Conservation (phyloP, 495 filamentous ascomycete genomes). For the Aspergillus biplanus region DNA sequence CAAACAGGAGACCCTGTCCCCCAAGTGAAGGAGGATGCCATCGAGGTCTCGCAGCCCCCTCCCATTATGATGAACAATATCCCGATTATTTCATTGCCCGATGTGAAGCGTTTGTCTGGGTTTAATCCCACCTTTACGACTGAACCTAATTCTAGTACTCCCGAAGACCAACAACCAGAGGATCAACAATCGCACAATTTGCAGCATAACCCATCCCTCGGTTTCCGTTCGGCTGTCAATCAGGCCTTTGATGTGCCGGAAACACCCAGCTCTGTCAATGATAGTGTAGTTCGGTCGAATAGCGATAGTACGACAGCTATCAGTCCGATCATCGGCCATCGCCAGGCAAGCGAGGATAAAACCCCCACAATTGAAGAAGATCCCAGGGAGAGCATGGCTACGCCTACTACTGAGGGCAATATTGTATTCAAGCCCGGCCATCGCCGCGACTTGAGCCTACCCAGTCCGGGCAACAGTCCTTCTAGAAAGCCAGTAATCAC, state of each 20-base stretch:
- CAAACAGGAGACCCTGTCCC: neutral
- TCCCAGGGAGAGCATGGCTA: conserved; percentile 41
- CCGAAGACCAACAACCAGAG: conserved; percentile 22
- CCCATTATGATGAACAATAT: conserved; percentile 18
- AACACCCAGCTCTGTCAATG: conserved; percentile 57
- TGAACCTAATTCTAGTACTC: conserved; percentile 15
- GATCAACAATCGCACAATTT: conserved; percentile 32
- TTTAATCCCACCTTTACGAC: conserved; percentile 57
- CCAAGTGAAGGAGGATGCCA: neutral
- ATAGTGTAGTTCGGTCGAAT: conserved; percentile 59
- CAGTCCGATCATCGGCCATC: conserved; percentile 68
- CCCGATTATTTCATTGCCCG: conserved; percentile 53
- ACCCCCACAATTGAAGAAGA: conserved; percentile 65
- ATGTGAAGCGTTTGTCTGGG: conserved; percentile 65
- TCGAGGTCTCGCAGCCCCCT: conserved; percentile 4
- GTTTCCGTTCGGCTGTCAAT: conserved; percentile 69
- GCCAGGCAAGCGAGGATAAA: conserved; percentile 40
- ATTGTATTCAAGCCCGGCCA: conserved; percentile 57
- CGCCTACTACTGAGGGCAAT: conserved; percentile 33
- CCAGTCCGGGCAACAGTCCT: conserved; percentile 64
- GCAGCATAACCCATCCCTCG: conserved; percentile 60
- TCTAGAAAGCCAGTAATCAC: conserved; percentile 59
- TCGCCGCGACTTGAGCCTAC: conserved; percentile 63
- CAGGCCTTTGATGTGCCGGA: conserved; percentile 70
- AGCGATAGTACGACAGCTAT: conserved; percentile 68